Conservation (phyloP, 1,284 basidiomycete genomes). For the Somion occarium region DNA sequence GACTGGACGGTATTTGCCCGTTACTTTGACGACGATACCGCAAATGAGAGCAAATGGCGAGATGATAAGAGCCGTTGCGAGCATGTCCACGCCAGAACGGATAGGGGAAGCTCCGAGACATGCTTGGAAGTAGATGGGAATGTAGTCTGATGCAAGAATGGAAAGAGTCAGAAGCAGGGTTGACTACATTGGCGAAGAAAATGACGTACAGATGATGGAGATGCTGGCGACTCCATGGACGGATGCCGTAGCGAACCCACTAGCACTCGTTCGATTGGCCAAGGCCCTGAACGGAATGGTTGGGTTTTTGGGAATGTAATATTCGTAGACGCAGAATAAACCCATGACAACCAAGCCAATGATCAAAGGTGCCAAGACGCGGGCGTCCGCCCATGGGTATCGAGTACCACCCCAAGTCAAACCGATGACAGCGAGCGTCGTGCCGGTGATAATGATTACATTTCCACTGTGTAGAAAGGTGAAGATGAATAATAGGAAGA, state of each 20-base stretch:
- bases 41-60: constrained; percentile 20
- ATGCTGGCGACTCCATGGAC: constrained; percentile 15
- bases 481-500: background rate
- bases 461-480: constrained; percentile 11
- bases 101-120: constrained; percentile 24
- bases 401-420: constrained; percentile 15
- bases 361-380: constrained; percentile 16
- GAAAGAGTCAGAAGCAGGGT: background rate
- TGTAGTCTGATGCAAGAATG: constrained; percentile 26
- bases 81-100: constrained; percentile 21
- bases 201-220: constrained; percentile 13
- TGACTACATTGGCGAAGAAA: background rate
- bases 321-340: constrained; percentile 15
- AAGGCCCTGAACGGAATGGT: constrained; percentile 17
- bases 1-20: constrained; percentile 20
- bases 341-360: constrained; percentile 13
- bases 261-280: constrained; percentile 11
- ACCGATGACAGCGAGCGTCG: constrained; percentile 13
- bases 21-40: constrained; percentile 18
- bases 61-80: constrained; percentile 19
- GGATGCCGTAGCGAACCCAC: constrained; percentile 11
- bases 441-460: constrained; percentile 12
- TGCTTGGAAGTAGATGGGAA: constrained; percentile 37
- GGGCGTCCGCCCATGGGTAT: constrained; percentile 16
- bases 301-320: constrained; percentile 11